These are phyloP conservation scores for Raphidocelis subcapitata DNA, from an alignment of 139 green algal species.

Conservation along the genomic window DNA sequence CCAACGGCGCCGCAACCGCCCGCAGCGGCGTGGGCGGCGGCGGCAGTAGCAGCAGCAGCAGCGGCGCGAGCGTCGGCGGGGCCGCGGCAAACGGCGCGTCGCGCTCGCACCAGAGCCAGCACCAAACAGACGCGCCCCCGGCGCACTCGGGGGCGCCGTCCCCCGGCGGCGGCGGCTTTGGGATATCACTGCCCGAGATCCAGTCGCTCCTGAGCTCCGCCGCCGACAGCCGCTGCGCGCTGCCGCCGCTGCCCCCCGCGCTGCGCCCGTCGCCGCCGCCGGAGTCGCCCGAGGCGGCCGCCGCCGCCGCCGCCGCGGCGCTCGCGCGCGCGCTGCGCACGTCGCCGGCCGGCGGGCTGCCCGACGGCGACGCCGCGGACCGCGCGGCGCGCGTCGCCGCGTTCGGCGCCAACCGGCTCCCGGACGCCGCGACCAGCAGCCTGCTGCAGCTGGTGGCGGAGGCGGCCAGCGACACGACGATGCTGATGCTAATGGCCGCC, in stretches of 20 bases:
- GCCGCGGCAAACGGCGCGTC: too few relatives aligned
- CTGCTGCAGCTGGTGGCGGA: conserved; percentile 43
- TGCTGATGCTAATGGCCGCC: conserved; percentile 60
- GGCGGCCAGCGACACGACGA: conserved; percentile 59
- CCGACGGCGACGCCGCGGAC: conserved; percentile 3
- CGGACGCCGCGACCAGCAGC: conserved; percentile 2
- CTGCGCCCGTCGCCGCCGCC: conserved; percentile 7
- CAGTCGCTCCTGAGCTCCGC: neutral
- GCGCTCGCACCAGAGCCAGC: too few relatives aligned
- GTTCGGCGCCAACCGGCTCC: conserved; percentile 38
- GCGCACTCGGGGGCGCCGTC: too few relatives aligned
- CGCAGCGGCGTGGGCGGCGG: too few relatives aligned
- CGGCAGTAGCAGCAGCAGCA: too few relatives aligned
- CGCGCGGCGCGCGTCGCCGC: conserved; percentile 1
- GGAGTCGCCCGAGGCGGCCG: neutral
- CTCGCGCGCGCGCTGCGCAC: conserved; percentile 14
- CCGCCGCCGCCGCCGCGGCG: neutral
- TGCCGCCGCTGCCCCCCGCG: neutral
- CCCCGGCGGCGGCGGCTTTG: too few relatives aligned
- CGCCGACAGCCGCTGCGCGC: neutral
- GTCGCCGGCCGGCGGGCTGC: neutral
- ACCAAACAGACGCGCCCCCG: too few relatives aligned
- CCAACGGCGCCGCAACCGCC: neutral
- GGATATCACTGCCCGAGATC: too few relatives aligned
- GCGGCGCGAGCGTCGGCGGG: too few relatives aligned